Evolutionary conservation across 257 asterid genomes (phyloP), one percentile per base, ranked within the genome.

Genomic region (Solanum gracilifrons): DNA sequence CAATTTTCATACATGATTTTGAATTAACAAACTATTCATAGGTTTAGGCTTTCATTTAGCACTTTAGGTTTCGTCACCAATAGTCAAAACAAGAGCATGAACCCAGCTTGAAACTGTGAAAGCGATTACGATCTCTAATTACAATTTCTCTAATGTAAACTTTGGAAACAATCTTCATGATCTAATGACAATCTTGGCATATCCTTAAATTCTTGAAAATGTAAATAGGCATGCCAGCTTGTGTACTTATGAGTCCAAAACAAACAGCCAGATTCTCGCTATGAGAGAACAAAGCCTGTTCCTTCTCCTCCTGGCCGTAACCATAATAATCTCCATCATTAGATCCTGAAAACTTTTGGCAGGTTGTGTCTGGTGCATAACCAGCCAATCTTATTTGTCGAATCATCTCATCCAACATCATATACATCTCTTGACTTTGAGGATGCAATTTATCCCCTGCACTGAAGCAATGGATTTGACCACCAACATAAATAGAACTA

Each of bases 231-330:
- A 88, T 71, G 0, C 96, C 93, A 4, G 87, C 87, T 87, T 88
- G 89, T 9, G 96, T 94, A 87, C 92, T 94, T 15, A 92, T 90
- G 51, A 93, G 85, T 55, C 96, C 96, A 79, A 90, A 94, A 90
- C 93, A 91, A 21, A 94, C 89, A 0, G 96, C 95, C 88, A 95
- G 74, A 90, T 93, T 93, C 91, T 94, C 95, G 72, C 96, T 90
- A 46, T 92, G 94, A 82, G 69, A 86, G 74, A 89, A 60, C 88
- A 92, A 73, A 7, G 94, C 95, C 73, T 91, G 88, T 88, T 93
- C 95, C 88, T 90, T 93, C 73, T 93, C 95, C 85, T 91, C 96
- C 90, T 89, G 82, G 46, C 48, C 91, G 15, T 85, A 33, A 7
- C 18, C 29, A 75, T 88, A 86, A 64, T 76, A 93, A 5, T 31